Conservation (phyloP, 228 moss, liverwort and hornwort genomes). For the Sphagnum magellanicum region DNA sequence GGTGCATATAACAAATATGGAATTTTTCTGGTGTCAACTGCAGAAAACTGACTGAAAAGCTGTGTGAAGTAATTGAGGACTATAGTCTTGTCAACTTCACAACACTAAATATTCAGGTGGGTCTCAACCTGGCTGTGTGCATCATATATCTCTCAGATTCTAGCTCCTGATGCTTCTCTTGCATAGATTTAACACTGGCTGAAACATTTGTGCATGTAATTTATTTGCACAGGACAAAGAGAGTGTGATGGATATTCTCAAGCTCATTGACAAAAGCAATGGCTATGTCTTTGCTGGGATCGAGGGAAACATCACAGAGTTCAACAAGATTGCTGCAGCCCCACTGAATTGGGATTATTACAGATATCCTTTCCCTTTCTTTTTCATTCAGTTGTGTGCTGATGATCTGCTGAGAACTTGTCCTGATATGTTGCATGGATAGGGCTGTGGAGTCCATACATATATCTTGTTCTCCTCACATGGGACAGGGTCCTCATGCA, state of each 20-base stretch:
- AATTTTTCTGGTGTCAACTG: background rate
- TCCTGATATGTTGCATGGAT: no score
- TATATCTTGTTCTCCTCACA: no score
- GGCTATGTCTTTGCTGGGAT: constrained; percentile 90
- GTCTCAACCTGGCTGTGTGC: no score
- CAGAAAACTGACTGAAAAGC: constrained; percentile 83
- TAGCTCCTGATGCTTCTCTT: no score
- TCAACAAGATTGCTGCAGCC: constrained; percentile 73
- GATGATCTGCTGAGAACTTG: background rate
- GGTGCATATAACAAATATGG: background rate
- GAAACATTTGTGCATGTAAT: no score
- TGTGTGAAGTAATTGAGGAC: constrained; percentile 93
- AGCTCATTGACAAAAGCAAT: constrained; percentile 92
- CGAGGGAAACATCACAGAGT: constrained; percentile 82
- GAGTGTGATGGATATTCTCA: constrained; percentile 88
- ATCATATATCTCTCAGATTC: no score
- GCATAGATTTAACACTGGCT: no score
- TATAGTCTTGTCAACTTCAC: constrained; percentile 91
- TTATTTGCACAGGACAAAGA: constrained; percentile 73
- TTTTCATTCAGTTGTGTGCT: no score
- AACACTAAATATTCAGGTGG: constrained; percentile 88
- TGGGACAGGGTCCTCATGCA: no score
- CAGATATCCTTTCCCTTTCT: constrained; percentile 70
- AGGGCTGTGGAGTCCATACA: no score
- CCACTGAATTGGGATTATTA: constrained; percentile 92